Evolutionary conservation across 2,329 filamentous ascomycete species (phyloP), one percentile per base, ranked within the genome.

Genomic region (Lachnellula occidentalis): DNA sequence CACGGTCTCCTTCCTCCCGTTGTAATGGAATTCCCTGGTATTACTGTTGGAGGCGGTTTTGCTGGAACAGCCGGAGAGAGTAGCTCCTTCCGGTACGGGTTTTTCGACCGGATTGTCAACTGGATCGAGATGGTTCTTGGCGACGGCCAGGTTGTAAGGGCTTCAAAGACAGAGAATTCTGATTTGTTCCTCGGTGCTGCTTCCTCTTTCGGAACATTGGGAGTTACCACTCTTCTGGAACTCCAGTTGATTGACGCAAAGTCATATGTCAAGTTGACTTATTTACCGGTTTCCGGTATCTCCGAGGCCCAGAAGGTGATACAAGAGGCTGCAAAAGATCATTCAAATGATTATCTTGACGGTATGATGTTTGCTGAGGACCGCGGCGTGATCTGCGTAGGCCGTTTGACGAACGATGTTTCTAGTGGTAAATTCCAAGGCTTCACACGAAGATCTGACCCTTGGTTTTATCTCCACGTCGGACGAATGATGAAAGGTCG

Each of bases 21-120:
- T 0, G 82, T 88, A 7, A 86, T 87, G 79, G 86, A 88, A 61
- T 84, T 88, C 42, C 83, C 84, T 0, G 82, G 82, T 1, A 88
- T 88, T 57, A 88, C 85, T 0, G 79, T 78, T 0, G 84, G 85
- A 7, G 84, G 85, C 6, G 83, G 81, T 0, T 87, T 85, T 64
- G 76, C 82, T 2, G 85, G 85, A 1, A 86, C 83, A 0, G 78
- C 80, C 0, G 85, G 83, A 6, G 85, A 88, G 65, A 86, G 82
- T 66, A 81, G 77, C 54, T 85, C 81, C 0, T 88, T 86, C 66
- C 76, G 76, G 7, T 76, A 83, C 58, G 84, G 85, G 0, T 79
- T 85, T 55, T 88, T 88, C 64, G 82, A 88, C 48, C 70, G 78
- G 3, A 86, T 78, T 0, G 73, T 87, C 34, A 79, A 77, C 51